These are phyloP conservation scores for Aspergillus sp. DNA, from an alignment of 2,329 filamentous ascomycete species.

Conservation along the genomic window DNA sequence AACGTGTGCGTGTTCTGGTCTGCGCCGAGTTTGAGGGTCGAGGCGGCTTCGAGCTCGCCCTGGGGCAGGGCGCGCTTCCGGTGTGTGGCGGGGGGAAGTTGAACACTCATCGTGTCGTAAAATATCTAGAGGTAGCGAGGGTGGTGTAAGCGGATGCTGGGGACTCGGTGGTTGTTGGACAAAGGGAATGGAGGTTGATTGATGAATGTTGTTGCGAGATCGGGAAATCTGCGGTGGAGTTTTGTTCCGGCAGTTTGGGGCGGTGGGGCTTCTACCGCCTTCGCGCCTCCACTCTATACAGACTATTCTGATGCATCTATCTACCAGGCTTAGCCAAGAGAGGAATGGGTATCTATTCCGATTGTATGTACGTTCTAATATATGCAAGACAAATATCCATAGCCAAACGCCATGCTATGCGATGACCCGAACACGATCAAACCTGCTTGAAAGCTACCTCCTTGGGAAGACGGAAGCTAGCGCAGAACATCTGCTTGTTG, in stretches of 20 bases:
- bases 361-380: neutral
- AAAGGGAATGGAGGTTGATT: neutral
- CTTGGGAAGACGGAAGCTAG: constrained; percentile 78
- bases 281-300: neutral
- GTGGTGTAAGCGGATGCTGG: neutral
- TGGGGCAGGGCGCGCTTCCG: constrained; percentile 42
- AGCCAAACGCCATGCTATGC: constrained; percentile 18
- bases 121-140: neutral
- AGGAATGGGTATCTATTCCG: neutral
- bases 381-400: constrained; percentile 6
- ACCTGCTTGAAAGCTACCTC: constrained; percentile 69
- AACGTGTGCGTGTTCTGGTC: constrained; percentile 90
- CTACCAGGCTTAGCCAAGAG: neutral
- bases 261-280: neutral
- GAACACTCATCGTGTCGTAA: constrained; percentile 27
- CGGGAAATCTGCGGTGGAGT: neutral
- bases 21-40: constrained; percentile 81
- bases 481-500: constrained; percentile 95
- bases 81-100: constrained; percentile 36
- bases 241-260: neutral
- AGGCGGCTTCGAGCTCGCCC: constrained; percentile 79
- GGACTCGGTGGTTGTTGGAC: neutral
- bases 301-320: neutral
- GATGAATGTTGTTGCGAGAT: neutral
- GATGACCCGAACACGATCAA: constrained; percentile 7